Percentiles rank a stretch among this genome's conserved stretches.
phyloP scores from a whole-genome alignment of 495 filamentous ascomycete genomes.

The Neohortaea acidophila region DNA sequence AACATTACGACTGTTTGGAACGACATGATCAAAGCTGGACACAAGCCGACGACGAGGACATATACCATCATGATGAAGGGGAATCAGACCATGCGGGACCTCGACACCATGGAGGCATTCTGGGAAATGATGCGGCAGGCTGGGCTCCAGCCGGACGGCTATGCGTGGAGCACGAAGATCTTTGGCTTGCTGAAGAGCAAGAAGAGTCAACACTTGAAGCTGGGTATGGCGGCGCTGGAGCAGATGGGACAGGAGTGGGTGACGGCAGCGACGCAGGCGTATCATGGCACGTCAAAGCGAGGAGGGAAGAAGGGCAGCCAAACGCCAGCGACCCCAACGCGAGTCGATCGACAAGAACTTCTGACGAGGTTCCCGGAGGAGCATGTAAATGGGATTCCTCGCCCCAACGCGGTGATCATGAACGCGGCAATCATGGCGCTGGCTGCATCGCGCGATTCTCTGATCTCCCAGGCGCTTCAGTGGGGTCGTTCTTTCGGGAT shows the following conservation, averaged over 20 bases:
- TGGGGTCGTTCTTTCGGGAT: conserved; percentile 46
- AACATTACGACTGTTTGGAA: conserved; percentile 41
- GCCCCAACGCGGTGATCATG: conserved; percentile 44
- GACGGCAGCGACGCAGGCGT: conserved; percentile 12
- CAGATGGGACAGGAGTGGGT: conserved; percentile 45
- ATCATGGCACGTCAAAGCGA: neutral
- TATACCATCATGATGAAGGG: conserved; percentile 52
- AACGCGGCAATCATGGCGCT: conserved; percentile 46
- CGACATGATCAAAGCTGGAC: conserved; percentile 34
- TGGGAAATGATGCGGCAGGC: conserved; percentile 42
- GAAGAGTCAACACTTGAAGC: conserved; percentile 24
- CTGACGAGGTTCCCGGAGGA: conserved; percentile 7
- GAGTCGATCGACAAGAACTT: neutral
- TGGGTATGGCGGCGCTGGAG: conserved; percentile 40
- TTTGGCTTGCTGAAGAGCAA: conserved; percentile 38
- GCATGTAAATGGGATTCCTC: conserved; percentile 28
- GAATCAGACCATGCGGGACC: conserved; percentile 33
- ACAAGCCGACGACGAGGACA: conserved; percentile 38
- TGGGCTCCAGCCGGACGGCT: conserved; percentile 37
- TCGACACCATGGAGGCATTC: conserved; percentile 36
- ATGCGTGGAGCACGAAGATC: conserved; percentile 49
- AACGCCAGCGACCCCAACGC: neutral
- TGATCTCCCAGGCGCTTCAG: conserved; percentile 35
- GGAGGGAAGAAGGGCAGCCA: conserved; percentile 1
- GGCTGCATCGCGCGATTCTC: conserved; percentile 25